Base-by-base conservation (phyloP, 331 rosid genomes). In the Ulmus americana region DNA sequence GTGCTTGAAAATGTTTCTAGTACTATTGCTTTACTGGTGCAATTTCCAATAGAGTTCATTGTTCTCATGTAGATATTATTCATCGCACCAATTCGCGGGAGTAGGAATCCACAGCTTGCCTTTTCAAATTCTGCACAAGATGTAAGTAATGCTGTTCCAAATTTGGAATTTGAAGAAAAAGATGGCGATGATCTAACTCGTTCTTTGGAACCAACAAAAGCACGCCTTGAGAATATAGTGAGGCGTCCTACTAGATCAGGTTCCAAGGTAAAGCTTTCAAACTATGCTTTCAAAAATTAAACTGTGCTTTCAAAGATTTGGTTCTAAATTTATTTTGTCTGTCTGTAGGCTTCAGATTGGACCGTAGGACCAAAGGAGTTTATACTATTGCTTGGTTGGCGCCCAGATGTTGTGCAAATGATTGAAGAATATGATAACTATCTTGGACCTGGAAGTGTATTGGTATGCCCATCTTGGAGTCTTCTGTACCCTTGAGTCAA, bases 381-480 rank as follows among this genome's bases (percentile, higher is more conserved):
- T 70, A 79, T 90, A 76, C 95, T 94, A 72, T 63, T 94, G 78
- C 90, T 94, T 48, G 99, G 99, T 52, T 94, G 99, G 99, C 87
- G 97, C 52, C 79, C 88, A 8, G 95, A 87, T 55, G 79, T 74
- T 63, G 77, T 84, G 49, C 91, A 87, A 55, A 94, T 94, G 97
- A 87, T 94, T 65, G 82, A 81, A 84, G 99, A 94, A 79, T 94
- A 94, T 68, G 95, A 94, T 75, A 94, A 84, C 62, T 94, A 94
- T 82, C 97, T 94, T 71, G 99, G 99, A 71, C 95, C 99, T 58
- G 99, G 95, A 67, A 94, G 99, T 65, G 80, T 77, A 47, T 60
- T 94, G 99, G 99, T 94, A 85, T 74, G 84, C 53, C 58, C 61
- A 48, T 62, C 20, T 73, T 28, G 53, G 56, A 53, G 51, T 58